Conservation (phyloP, 2,329 filamentous ascomycete species). For the Akanthomyces lecanii region DNA sequence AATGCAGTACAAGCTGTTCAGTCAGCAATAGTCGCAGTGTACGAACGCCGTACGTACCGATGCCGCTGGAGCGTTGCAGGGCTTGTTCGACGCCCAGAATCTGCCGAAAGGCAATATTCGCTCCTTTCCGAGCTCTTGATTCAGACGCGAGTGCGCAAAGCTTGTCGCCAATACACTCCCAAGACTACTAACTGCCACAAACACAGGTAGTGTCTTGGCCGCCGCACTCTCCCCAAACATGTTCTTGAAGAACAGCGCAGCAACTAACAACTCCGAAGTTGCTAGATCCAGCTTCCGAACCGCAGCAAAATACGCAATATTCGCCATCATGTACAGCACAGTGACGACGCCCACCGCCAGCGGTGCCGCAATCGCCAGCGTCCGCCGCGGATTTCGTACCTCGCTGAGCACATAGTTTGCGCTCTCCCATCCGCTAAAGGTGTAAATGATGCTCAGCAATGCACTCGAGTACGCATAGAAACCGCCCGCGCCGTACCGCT, state of each 20-base stretch:
- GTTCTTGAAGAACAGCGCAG: constrained; percentile 57
- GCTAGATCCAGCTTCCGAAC: constrained; percentile 56
- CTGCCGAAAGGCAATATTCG: constrained; percentile 61
- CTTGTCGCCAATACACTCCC: constrained; percentile 60
- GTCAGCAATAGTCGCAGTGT: neutral
- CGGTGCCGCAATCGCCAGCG: constrained; percentile 52
- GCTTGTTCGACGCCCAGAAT: constrained; percentile 66
- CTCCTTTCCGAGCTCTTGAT: constrained; percentile 66
- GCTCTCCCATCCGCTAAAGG: constrained; percentile 61
- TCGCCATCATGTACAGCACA: constrained; percentile 58
- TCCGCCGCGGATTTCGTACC: constrained; percentile 50
- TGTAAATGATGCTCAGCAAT: constrained; percentile 55
- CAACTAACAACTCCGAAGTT: constrained; percentile 55
- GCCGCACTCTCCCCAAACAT: constrained; percentile 56
- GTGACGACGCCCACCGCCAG: constrained; percentile 56
- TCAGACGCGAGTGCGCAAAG: constrained; percentile 55
- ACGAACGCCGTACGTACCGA: constrained; percentile 32
- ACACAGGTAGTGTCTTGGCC: constrained; percentile 44
- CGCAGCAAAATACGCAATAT: constrained; percentile 62
- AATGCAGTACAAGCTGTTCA: constrained; percentile 56
- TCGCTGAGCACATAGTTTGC: constrained; percentile 60
- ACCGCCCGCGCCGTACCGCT: constrained; percentile 45
- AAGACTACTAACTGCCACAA: constrained; percentile 57
- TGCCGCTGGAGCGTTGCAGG: constrained; percentile 61
- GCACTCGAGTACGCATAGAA: constrained; percentile 54